Evolutionary conservation across 768 basidiomycete species (phyloP), one percentile per base, ranked within the genome.

Genomic region (Boletus reticulatus): DNA sequence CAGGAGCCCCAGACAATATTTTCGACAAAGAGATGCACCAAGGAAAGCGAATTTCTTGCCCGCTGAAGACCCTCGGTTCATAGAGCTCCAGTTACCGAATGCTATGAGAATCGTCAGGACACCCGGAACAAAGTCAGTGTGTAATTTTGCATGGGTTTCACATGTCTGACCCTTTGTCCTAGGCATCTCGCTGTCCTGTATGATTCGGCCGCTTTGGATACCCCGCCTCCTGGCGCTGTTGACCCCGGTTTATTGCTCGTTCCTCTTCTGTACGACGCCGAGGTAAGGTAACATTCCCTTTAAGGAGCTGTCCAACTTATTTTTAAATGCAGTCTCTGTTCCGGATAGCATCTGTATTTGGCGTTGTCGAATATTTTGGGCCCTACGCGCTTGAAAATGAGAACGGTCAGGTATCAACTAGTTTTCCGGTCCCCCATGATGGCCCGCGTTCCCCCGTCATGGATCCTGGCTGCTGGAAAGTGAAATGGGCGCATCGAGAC

Each of bases 401-500:
- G 16, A 48, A 61, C 36, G 59, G 48, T 10, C 66, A 70, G 53
- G 48, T 24, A n/a, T 29, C 50, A 16, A 36, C 53, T 42, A 63
- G 46, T 38, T 60, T 66, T 57, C 81, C 83, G 10, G 61, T 60
- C 41, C 84, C 85, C 4, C 89, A 92, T 61, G 72, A 84, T 62
- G 77, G 73, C 4, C 78, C 79, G 27, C 83, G 85, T 41, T 76
- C 76, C 34, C 42, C 77, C 6, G 62, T 63, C 12, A 91, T 89
- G 88, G 81, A 84, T 50, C 58, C 62, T 1, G 70, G 76, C 6
- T 84, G 85, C 55, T 92, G 87, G 84, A 87, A 88, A 63, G 77
- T 91, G 39, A 93, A 92, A 65, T 93, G 88, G 87, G 75, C 79
- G 27, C 82, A 88, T 67, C 79, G 90, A 42, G 85, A 89, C 56